A percentile compares a stretch with the other conserved stretches of the same genome.
Conservation (phyloP, 176 grass and related monocot species). For the Stipa capillata region DNA sequence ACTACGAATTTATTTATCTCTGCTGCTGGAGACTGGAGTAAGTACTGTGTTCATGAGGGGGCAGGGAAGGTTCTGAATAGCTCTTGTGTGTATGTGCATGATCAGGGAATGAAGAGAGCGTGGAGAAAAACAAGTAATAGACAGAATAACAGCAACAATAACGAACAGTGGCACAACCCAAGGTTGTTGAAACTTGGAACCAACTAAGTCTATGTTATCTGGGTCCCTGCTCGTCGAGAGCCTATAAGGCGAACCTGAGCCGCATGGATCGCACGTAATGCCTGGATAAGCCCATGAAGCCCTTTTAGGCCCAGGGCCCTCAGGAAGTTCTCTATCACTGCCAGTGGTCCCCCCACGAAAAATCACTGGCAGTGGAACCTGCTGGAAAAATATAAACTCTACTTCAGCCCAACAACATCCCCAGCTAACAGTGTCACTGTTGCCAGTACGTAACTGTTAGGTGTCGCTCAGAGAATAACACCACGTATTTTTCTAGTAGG, state of each 20-base stretch:
- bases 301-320: neutral
- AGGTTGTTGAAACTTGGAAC: neutral
- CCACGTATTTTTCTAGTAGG: neutral
- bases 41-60: neutral
- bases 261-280: constrained; percentile 14
- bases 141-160: neutral
- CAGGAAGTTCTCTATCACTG: neutral
- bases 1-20: neutral
- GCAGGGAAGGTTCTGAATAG: constrained; percentile 19
- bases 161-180: neutral
- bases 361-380: neutral
- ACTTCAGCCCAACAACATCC: neutral
- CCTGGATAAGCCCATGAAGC: neutral
- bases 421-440: neutral
- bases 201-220: neutral
- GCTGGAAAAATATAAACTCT: neutral
- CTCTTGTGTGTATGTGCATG: neutral
- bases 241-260: neutral
- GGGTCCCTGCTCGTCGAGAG: neutral
- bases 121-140: neutral
- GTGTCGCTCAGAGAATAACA: neutral
- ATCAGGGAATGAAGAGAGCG: neutral
- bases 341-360: no score
- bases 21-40: neutral
- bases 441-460: no score